Conservation (phyloP, 106 monocot genomes). For the Xerophyta viscosa region DNA sequence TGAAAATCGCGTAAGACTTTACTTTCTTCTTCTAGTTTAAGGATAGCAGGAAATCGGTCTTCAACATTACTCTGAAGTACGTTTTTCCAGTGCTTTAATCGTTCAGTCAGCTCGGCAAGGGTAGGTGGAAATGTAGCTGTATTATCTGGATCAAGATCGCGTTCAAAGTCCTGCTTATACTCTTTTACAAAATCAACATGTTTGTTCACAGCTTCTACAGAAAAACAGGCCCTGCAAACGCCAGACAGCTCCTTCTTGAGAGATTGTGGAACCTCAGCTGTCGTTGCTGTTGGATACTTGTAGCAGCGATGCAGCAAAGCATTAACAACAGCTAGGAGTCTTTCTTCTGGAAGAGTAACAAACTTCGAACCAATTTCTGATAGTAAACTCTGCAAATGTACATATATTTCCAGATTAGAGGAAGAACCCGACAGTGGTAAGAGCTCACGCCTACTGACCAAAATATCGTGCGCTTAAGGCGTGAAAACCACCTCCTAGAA, state of each 20-base stretch:
- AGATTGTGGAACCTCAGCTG: conserved; percentile 93
- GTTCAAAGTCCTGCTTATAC: conserved; percentile 95
- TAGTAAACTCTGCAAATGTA: conserved; percentile 53
- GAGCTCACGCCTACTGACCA: too few species aligned
- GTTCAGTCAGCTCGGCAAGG: conserved; percentile 73
- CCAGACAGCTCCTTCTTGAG: conserved; percentile 97
- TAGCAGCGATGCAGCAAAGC: conserved; percentile 97
- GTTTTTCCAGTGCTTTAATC: conserved; percentile 97
- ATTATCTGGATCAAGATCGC: conserved; percentile 97
- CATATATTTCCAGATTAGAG: neutral
- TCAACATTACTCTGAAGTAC: conserved; percentile 97
- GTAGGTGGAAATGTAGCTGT: conserved; percentile 86
- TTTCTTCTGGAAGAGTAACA: conserved; percentile 95
- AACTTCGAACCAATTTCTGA: conserved; percentile 99
- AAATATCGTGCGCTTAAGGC: too few species aligned
- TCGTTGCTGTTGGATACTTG: conserved; percentile 96
- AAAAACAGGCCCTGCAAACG: conserved; percentile 95
- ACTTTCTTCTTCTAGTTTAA: conserved; percentile 98
- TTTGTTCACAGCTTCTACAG: conserved; percentile 93
- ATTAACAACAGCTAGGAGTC: conserved; percentile 97
- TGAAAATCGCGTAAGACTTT: conserved; percentile 91
- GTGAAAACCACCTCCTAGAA: too few species aligned
- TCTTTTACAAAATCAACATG: conserved; percentile 98
- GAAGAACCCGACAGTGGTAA: neutral
- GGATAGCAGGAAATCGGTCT: conserved; percentile 88